Base-by-base conservation (phyloP, 441 rosid genomes). In the Pelargonium myrrhifolium region DNA sequence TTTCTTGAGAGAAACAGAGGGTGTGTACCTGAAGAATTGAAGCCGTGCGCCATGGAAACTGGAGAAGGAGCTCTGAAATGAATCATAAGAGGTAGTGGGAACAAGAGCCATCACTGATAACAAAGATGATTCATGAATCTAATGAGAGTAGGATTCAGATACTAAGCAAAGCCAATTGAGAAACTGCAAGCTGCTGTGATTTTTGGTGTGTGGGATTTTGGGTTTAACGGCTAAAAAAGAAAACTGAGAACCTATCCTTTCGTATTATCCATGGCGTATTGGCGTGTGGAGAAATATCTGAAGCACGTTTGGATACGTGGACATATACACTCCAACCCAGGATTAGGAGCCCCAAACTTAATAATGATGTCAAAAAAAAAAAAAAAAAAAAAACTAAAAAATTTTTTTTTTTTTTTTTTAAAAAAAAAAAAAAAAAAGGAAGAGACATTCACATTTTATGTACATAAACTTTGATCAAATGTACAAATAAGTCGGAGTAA, bases 31-130 rank as follows among this genome's bases (percentile, higher is more conserved):
- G 75, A 77, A 73, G 78, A 86, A 80, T 11, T 61, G 79, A 68
- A 81, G 73, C 65, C 71, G 77, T 22, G 62, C 67, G 70, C 85
- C 86, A 62, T 80, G 79, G 77, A 84, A 71, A 22, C 70, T 80
- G 35, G 79, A 79, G 66, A 84, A 75, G 28, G 86, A 82, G 78
- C 71, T 76, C 76, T 86, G 86, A 62, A 85, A 65, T 0, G 88
- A 78, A 79, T 84, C 86, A 22, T 76, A n/a, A 71, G 79, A 59
- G 71, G 79, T 40, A 39, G 77, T 65, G 22, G 89, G 88, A 10
- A 71, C 75, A 10, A 88, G 53, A 74, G 88, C 81, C 92, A 84
- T 91, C 66, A 35, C 59, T 18, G 59, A 53, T 17, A 21, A 53
- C 6, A 17, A 2, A 17, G 59, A 53, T 18, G 59, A 5, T 17